Conservation (phyloP, 495 filamentous ascomycete genomes). For the Penicillium egyptiacum region DNA sequence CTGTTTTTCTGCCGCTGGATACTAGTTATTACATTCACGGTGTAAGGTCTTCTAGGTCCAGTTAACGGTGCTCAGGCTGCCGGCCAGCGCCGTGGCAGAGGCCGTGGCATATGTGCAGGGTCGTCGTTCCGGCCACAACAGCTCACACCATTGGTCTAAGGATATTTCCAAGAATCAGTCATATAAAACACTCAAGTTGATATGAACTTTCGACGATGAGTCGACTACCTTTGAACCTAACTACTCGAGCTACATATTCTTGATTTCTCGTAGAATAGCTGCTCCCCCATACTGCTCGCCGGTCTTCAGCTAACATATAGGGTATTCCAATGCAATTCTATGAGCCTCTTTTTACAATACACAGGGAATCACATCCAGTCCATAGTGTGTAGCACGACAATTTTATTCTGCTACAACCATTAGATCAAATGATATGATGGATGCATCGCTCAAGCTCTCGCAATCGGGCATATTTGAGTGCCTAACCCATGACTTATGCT, state of each 20-base stretch:
- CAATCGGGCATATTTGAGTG: constrained; percentile 14
- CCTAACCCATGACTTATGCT: constrained; percentile 15
- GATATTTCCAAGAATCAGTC: not conserved
- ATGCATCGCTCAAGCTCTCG: not conserved
- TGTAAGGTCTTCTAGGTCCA: not conserved
- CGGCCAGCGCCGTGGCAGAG: too few species aligned
- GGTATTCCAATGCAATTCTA: not conserved
- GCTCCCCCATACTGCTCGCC: not conserved
- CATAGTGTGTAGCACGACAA: not conserved
- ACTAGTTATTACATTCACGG: not conserved
- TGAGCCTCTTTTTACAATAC: not conserved
- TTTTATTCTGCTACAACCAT: not conserved
- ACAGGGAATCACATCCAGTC: not conserved
- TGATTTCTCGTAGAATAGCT: not conserved
- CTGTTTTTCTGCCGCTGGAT: not conserved
- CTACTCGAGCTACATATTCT: not conserved
- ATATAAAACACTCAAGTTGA: not conserved
- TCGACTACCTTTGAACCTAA: not conserved
- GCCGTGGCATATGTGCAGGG: too few species aligned
- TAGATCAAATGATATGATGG: not conserved
- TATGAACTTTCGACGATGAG: not conserved
- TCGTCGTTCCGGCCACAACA: too few species aligned
- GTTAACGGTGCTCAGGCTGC: too few species aligned
- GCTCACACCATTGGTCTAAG: too few species aligned
- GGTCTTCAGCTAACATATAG: not conserved